A percentile compares a stretch with the other conserved stretches of the same genome.
Evolutionary conservation across 2,329 filamentous ascomycete species (phyloP).

Genomic region (Phoma sp.): DNA sequence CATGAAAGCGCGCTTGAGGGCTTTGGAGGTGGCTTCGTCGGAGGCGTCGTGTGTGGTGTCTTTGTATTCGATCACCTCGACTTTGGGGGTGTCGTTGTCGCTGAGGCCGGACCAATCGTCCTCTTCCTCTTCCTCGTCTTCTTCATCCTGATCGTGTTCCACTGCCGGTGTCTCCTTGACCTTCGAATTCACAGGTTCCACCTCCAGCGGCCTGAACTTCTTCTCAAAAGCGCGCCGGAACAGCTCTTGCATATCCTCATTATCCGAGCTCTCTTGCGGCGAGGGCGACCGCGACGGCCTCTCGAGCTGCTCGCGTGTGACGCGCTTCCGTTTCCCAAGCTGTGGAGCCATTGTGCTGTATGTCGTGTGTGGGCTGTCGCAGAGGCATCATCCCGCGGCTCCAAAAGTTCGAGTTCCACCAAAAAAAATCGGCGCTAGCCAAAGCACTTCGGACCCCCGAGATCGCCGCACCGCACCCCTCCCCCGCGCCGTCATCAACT

Average conservation of each 20-base stretch:
- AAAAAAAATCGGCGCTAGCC: conserved; percentile 19
- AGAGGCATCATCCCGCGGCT: no score
- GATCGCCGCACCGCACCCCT: conserved; percentile 17
- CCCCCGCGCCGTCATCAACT: conserved; percentile 16
- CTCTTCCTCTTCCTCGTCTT: conserved; percentile 46
- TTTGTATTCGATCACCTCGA: conserved; percentile 53
- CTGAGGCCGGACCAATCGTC: conserved; percentile 68
- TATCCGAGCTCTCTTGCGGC: conserved; percentile 35
- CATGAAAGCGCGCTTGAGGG: conserved; percentile 81
- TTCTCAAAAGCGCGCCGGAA: conserved; percentile 88
- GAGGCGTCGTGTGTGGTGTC: conserved; percentile 15
- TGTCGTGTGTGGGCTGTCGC: not conserved
- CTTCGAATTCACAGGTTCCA: conserved; percentile 39
- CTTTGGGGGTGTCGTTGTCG: conserved; percentile 50
- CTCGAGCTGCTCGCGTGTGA: conserved; percentile 40
- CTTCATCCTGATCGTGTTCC: conserved; percentile 23
- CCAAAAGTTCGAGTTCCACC: not conserved
- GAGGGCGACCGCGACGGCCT: conserved; percentile 35
- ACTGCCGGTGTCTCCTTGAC: conserved; percentile 32
- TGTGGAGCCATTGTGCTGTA: conserved; percentile 45
- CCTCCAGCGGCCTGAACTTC: conserved; percentile 76
- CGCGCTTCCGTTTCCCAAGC: conserved; percentile 55
- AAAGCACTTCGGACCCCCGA: conserved; percentile 28
- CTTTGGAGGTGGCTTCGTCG: conserved; percentile 51
- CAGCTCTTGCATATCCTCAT: conserved; percentile 70